Evolutionary conservation across 257 asterid genomes (phyloP).

Genomic region (Przewalskia tangutica): DNA sequence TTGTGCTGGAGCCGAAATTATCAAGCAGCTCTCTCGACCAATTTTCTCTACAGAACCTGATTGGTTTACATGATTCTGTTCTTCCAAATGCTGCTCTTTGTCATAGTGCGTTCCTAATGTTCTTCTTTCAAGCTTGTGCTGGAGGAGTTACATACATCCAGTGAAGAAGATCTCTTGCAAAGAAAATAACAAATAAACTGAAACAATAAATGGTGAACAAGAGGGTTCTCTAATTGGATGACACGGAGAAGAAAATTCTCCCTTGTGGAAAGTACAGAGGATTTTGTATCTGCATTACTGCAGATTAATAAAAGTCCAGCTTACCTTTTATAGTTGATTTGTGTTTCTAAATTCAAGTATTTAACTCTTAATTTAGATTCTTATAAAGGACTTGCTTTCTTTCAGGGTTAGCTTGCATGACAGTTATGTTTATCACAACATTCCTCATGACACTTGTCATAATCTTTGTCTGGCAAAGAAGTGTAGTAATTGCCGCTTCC

Average conservation of each 20-base stretch:
- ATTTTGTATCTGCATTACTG: neutral
- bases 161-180: neutral
- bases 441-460: conserved; percentile 83
- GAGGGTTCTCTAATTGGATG: neutral
- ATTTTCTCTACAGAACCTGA: neutral
- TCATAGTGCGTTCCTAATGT: neutral
- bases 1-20: neutral
- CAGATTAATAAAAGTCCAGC: neutral
- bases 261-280: neutral
- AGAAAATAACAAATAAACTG: neutral
- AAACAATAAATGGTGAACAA: neutral
- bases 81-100: neutral
- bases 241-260: neutral
- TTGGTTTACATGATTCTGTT: neutral
- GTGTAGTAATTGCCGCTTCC: conserved; percentile 27
- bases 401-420: conserved; percentile 91
- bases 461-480: conserved; percentile 76
- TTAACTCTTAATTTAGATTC: neutral
- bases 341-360: neutral
- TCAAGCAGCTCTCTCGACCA: neutral
- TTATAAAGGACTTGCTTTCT: neutral
- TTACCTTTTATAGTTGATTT: neutral
- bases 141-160: neutral
- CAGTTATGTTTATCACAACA: conserved; percentile 87
- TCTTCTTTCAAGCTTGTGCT: neutral